A percentile compares a stretch with the other conserved stretches of the same genome.
These are phyloP conservation scores for Sporodiniella umbellata DNA, from an alignment of 371 early-diverging fungal genomes.

Conservation along the genomic window DNA sequence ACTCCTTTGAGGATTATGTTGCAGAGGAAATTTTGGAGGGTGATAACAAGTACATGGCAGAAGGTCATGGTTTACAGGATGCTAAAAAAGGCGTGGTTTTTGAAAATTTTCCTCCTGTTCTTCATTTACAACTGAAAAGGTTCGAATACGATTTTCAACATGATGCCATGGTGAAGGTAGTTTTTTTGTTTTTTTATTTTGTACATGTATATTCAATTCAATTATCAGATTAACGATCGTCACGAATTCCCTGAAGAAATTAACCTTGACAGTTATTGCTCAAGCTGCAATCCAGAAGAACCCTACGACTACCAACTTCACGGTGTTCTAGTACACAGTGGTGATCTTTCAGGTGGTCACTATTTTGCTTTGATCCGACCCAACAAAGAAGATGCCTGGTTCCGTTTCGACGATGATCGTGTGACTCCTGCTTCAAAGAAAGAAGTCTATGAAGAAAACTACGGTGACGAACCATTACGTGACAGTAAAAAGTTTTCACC, in stretches of 20 bases:
- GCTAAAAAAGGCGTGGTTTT: conserved; percentile 97
- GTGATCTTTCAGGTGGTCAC: conserved; percentile 96
- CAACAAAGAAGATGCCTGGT: conserved; percentile 78
- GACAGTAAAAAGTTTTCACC: conserved; percentile 8
- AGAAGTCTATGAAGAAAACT: conserved; percentile 96
- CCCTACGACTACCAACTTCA: conserved; percentile 83
- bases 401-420: conserved; percentile 97
- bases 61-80: conserved; percentile 94
- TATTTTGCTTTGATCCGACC: conserved; percentile 94
- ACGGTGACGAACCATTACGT: conserved; percentile 75
- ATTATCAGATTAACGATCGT: conserved; percentile 91
- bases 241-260: conserved; percentile 93
- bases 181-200: conserved; percentile 5
- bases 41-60: conserved; percentile 98
- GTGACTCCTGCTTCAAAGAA: conserved; percentile 82
- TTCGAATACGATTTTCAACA: conserved; percentile 96
- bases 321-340: conserved; percentile 97
- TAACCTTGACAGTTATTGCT: conserved; percentile 87
- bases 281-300: conserved; percentile 59
- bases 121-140: conserved; percentile 97
- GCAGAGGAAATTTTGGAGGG: conserved; percentile 91
- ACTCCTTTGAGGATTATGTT: conserved; percentile 91
- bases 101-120: conserved; percentile 91
- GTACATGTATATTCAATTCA: neutral
- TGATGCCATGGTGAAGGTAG: conserved; percentile 91